Percentiles rank a stretch among this genome's conserved stretches.
phyloP scores from a whole-genome alignment of 2,329 filamentous ascomycete genomes.

The Mariannaea sp. region DNA sequence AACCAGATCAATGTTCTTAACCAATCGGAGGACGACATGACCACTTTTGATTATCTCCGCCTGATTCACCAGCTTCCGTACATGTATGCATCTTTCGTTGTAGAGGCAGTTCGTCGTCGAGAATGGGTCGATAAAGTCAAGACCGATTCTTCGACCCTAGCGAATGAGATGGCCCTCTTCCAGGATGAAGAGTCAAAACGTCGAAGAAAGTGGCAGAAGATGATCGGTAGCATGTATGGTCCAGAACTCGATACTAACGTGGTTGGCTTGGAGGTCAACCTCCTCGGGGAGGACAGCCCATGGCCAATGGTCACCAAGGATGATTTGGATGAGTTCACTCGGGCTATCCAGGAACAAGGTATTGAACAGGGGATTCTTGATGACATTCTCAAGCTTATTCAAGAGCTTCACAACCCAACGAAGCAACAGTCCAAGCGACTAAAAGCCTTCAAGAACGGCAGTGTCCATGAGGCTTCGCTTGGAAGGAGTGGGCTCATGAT shows the following conservation, averaged over 20 bases:
- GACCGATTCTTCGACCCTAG: conserved; percentile 81
- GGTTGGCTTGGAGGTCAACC: conserved; percentile 80
- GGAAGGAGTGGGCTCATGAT: conserved; percentile 86
- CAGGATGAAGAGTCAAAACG: conserved; percentile 92
- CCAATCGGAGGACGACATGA: conserved; percentile 74
- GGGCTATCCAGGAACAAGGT: conserved; percentile 66
- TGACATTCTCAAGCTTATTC: conserved; percentile 76
- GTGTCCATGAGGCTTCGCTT: conserved; percentile 86
- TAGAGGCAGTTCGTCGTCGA: conserved; percentile 81
- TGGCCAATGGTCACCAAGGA: conserved; percentile 81
- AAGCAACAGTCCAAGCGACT: conserved; percentile 85
- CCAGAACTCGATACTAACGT: conserved; percentile 71
- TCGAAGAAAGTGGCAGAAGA: conserved; percentile 88
- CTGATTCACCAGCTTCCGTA: conserved; percentile 83
- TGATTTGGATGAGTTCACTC: conserved; percentile 77
- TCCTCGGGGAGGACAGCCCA: conserved; percentile 75
- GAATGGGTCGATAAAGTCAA: conserved; percentile 95
- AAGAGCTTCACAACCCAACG: conserved; percentile 79
- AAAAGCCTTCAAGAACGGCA: conserved; percentile 96
- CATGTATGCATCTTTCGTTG: conserved; percentile 86
- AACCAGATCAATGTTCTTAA: conserved; percentile 72
- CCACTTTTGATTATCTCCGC: conserved; percentile 80
- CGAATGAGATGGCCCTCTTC: conserved; percentile 90
- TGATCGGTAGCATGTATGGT: conserved; percentile 75
- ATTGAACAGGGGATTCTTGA: conserved; percentile 69